phyloP scores from a whole-genome alignment of 306 rosid genomes.

The Cucurbita pepo region DNA sequence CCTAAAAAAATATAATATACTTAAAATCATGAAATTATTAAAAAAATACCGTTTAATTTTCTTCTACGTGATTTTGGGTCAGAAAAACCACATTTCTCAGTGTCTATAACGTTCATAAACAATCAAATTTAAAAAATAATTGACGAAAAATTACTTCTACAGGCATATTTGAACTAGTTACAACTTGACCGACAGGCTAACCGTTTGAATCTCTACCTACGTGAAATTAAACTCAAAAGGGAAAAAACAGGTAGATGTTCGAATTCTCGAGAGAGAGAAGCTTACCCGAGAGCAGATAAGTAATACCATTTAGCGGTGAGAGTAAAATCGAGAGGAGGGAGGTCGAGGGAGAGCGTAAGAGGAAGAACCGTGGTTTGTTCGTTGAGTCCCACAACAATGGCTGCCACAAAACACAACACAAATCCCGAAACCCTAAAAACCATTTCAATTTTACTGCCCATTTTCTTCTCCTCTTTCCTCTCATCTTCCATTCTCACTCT shows the following conservation, averaged over 20 bases:
- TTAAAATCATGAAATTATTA: too few relatives aligned
- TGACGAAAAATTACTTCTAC: too few relatives aligned
- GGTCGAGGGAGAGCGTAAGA: background rate
- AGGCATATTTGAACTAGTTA: too few relatives aligned
- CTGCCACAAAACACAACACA: slow-evolving; percentile 26
- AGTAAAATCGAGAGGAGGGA: slow-evolving; percentile 39
- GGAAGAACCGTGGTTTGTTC: slow-evolving; percentile 40
- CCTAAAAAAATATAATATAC: slow-evolving; percentile 11
- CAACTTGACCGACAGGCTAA: background rate
- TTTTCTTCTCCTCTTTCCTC: background rate
- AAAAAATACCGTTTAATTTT: too few relatives aligned
- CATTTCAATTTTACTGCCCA: background rate
- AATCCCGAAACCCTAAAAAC: slow-evolving; percentile 47
- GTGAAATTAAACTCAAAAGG: background rate
- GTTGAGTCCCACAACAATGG: slow-evolving; percentile 29
- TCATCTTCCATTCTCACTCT: background rate
- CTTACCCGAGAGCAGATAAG: slow-evolving; percentile 59
- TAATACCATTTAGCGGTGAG: slow-evolving; percentile 52
- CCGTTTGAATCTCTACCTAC: background rate
- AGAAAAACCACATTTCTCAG: too few relatives aligned
- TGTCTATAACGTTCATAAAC: too few relatives aligned
- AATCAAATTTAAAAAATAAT: too few relatives aligned
- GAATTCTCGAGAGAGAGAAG: background rate
- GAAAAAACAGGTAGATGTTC: too few relatives aligned
- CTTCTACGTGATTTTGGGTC: too few relatives aligned